Percentiles rank a stretch among this genome's conserved stretches.
Conservation (phyloP, 768 basidiomycete genomes). For the Rhodotorula kratochvilovae region DNA sequence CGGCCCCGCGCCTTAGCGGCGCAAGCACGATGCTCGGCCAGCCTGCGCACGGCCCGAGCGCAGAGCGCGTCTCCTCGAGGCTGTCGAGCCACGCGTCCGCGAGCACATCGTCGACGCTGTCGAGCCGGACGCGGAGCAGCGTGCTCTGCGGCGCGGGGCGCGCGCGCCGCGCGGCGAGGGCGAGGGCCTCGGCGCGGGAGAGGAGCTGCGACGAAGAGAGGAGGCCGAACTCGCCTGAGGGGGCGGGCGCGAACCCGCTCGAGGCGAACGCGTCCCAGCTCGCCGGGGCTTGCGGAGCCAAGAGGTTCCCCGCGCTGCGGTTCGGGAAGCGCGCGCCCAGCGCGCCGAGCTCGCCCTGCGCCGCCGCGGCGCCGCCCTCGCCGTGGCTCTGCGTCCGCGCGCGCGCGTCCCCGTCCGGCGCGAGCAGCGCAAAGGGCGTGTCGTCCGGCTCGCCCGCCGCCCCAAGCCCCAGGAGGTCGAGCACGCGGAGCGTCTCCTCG, state of each 20-base stretch:
- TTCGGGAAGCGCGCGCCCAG: too few species aligned
- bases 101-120: conserved; percentile 22
- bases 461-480: conserved; percentile 15
- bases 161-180: not conserved
- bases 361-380: too few species aligned
- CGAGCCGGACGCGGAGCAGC: not conserved
- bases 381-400: not conserved
- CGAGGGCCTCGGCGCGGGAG: not conserved
- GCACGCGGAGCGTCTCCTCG: conserved; percentile 17
- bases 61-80: conserved; percentile 11
- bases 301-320: not conserved
- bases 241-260: conserved; percentile 10
- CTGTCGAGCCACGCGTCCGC: conserved; percentile 24
- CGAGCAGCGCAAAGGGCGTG: too few species aligned
- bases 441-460: not conserved
- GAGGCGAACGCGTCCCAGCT: conserved; percentile 25
- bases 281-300: not conserved
- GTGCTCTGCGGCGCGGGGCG: not conserved
- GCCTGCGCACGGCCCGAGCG: not conserved
- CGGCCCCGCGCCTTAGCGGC: not conserved
- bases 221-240: conserved; percentile 16
- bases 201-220: not conserved
- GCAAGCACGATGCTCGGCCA: conserved; percentile 15
- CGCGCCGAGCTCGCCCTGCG: too few species aligned
- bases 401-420: not conserved